phyloP scores from a whole-genome alignment of 805 yeast species.

The Groenewaldozyma salmanticensis region DNA sequence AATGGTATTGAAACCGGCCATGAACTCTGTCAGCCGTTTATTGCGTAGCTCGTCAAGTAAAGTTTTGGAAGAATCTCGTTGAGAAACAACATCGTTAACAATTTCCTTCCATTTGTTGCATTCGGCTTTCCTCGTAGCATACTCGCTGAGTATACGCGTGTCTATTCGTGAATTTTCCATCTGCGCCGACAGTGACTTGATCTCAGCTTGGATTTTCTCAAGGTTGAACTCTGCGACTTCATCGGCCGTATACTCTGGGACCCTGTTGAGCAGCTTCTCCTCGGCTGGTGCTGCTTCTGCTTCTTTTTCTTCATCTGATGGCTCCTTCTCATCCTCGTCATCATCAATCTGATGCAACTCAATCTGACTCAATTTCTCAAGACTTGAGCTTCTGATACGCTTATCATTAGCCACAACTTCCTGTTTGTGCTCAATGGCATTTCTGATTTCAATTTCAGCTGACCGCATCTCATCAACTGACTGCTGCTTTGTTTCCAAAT shows the following conservation, averaged over 20 bases:
- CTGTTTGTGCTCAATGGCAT: slow-evolving; percentile 50
- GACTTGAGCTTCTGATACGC: slow-evolving; percentile 26
- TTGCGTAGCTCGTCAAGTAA: slow-evolving; percentile 61
- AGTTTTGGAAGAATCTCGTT: slow-evolving; percentile 54
- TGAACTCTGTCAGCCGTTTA: slow-evolving; percentile 75
- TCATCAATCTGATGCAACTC: slow-evolving; percentile 43
- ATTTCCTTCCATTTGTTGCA: slow-evolving; percentile 54
- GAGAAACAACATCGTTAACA: slow-evolving; percentile 54
- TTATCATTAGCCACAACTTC: slow-evolving; percentile 34
- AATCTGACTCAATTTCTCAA: slow-evolving; percentile 33
- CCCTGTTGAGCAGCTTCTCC: slow-evolving; percentile 17
- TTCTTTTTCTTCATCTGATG: slow-evolving; percentile 5
- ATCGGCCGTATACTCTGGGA: slow-evolving; percentile 37
- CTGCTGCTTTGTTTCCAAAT: slow-evolving; percentile 31
- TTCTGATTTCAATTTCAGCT: slow-evolving; percentile 55
- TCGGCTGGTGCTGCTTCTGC: slow-evolving; percentile 1
- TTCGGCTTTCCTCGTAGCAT: slow-evolving; percentile 56
- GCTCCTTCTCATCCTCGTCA: slow-evolving; percentile 14
- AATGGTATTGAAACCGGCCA: slow-evolving; percentile 83
- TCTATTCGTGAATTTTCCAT: slow-evolving; percentile 54
- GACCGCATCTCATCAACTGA: slow-evolving; percentile 50
- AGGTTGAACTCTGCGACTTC: slow-evolving; percentile 42
- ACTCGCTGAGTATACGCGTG: slow-evolving; percentile 66
- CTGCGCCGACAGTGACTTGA: slow-evolving; percentile 45
- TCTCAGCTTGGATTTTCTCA: slow-evolving; percentile 40